A percentile compares a stretch with the other conserved stretches of the same genome.
Evolutionary conservation across 2,329 filamentous ascomycete species (phyloP).

Genomic region (Stagonosporopsis rhizophila): DNA sequence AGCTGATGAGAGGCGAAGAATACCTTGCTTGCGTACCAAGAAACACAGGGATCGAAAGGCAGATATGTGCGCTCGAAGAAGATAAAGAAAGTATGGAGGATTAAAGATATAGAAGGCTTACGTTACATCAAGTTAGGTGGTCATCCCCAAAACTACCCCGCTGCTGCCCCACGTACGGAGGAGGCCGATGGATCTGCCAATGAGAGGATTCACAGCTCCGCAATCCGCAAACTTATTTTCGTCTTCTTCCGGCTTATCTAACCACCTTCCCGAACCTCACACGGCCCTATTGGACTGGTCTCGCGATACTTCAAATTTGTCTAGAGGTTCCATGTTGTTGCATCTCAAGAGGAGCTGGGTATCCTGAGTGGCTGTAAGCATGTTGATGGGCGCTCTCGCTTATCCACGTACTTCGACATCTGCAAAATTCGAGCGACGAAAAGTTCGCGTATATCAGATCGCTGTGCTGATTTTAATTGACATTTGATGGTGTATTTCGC

Average conservation of each 20-base stretch:
- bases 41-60: neutral
- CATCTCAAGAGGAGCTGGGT: too few species aligned
- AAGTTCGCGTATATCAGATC: too few species aligned
- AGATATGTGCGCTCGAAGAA: neutral
- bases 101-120: neutral
- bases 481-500: too few species aligned
- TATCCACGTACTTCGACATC: too few species aligned
- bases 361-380: too few species aligned
- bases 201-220: constrained; percentile 10
- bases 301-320: too few species aligned
- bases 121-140: neutral
- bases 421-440: too few species aligned
- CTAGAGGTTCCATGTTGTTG: too few species aligned
- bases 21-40: neutral
- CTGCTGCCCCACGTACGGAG: constrained; percentile 17
- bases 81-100: neutral
- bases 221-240: neutral
- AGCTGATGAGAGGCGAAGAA: neutral
- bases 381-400: too few species aligned
- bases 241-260: constrained; percentile 12
- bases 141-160: constrained; percentile 5
- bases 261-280: constrained; percentile 14
- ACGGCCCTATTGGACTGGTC: neutral
- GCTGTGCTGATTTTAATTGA: too few species aligned
- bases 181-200: constrained; percentile 14